Evolutionary conservation across 257 asterid genomes (phyloP).

Genomic region (Solanum ahanhuiri): DNA sequence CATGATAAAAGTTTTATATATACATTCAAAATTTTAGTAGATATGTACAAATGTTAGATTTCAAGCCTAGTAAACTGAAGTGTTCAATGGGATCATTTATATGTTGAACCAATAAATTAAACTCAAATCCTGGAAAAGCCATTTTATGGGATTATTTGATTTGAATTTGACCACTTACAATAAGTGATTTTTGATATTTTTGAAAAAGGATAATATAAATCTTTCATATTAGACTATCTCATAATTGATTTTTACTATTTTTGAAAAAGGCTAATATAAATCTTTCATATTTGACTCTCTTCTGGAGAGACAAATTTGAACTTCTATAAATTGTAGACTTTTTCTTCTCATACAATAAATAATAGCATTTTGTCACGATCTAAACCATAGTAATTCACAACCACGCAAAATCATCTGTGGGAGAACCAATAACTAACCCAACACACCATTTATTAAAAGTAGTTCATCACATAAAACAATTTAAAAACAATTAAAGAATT

Average conservation of each 20-base stretch:
- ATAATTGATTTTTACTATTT: no score
- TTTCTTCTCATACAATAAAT: no score
- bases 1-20: not conserved
- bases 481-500: no score
- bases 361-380: no score
- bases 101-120: not conserved
- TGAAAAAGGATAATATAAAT: not conserved
- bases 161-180: not conserved
- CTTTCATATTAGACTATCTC: not conserved
- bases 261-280: not conserved
- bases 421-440: no score
- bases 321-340: not conserved
- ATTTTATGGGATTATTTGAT: not conserved
- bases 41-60: not conserved
- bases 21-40: not conserved
- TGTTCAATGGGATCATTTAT: not conserved
- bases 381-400: no score
- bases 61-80: not conserved
- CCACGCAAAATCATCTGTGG: no score
- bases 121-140: not conserved
- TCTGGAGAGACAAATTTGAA: no score
- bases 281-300: not conserved
- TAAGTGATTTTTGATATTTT: no score
- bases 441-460: no score
- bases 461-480: no score